phyloP scores from a whole-genome alignment of 192 early-diverging fungal species.

The Backusella westeae region DNA sequence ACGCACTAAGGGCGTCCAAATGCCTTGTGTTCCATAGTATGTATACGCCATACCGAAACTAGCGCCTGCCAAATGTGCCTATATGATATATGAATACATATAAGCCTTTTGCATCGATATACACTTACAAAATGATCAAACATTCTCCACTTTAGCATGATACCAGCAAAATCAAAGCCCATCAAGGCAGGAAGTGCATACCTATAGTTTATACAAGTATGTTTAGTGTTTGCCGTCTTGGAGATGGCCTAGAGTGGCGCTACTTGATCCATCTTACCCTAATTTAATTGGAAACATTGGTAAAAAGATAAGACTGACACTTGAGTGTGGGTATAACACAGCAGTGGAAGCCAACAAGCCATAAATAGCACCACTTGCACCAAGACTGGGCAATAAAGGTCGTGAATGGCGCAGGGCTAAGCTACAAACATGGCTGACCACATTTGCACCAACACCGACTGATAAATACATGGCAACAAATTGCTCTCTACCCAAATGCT shows the following conservation, averaged over 20 bases:
- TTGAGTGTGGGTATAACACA: slow-evolving; percentile 54
- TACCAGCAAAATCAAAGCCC: slow-evolving; percentile 69
- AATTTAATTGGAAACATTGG: slow-evolving; percentile 47
- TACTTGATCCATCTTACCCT: slow-evolving; percentile 19
- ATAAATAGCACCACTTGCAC: slow-evolving; percentile 83
- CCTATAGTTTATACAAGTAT: slow-evolving; percentile 21
- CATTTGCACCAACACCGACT: slow-evolving; percentile 60
- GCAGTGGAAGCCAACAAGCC: slow-evolving; percentile 63
- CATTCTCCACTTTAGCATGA: slow-evolving; percentile 65
- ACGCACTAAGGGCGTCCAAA: slow-evolving; percentile 42
- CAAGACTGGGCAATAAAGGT: slow-evolving; percentile 63
- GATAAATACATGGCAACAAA: slow-evolving; percentile 81
- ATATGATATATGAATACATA: background rate
- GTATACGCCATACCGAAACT: slow-evolving; percentile 58
- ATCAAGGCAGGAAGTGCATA: slow-evolving; percentile 70
- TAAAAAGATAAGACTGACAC: slow-evolving; percentile 62
- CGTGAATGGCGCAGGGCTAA: slow-evolving; percentile 38
- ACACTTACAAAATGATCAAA: slow-evolving; percentile 76
- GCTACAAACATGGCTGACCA: slow-evolving; percentile 63
- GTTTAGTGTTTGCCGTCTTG: too few species aligned
- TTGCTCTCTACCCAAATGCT: slow-evolving; percentile 59
- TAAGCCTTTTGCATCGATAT: background rate
- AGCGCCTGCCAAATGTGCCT: slow-evolving; percentile 71
- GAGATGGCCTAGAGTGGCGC: too few species aligned
- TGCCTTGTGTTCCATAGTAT: slow-evolving; percentile 43